Evolutionary conservation across 176 grass and related monocot species (phyloP).

Genomic region (Rhynchospora tenuis): DNA sequence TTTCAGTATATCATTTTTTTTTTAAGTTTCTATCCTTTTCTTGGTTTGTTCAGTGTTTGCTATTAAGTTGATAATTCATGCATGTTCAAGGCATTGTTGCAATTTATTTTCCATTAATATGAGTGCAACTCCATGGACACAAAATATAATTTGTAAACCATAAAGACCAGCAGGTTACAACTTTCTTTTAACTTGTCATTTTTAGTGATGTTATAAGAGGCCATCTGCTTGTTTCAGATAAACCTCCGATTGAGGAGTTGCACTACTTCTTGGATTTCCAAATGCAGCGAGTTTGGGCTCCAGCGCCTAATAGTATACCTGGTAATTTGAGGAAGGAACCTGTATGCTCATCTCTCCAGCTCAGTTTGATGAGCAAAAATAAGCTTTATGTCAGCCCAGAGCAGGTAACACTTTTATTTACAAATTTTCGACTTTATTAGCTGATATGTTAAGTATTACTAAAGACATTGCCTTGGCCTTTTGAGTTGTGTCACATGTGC

Average conservation of each 20-base stretch:
- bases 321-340: constrained; percentile 87
- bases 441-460: neutral
- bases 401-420: constrained; percentile 49
- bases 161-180: neutral
- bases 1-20: neutral
- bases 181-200: constrained; percentile 10
- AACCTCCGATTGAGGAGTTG: constrained; percentile 93
- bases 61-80: neutral
- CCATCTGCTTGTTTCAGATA: constrained; percentile 54
- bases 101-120: neutral
- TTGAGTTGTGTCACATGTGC: too few relatives aligned
- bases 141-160: neutral
- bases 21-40: neutral
- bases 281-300: constrained; percentile 84
- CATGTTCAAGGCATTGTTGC: constrained; percentile 8
- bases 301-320: constrained; percentile 64
- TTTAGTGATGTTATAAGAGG: constrained; percentile 14
- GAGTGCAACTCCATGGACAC: neutral
- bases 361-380: constrained; percentile 78
- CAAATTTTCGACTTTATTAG: neutral
- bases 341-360: constrained; percentile 87
- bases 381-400: constrained; percentile 97
- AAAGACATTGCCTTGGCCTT: neutral
- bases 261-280: constrained; percentile 98
- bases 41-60: neutral